These are phyloP conservation scores for Tagetes erecta DNA, from an alignment of 129 eudicot species.

Conservation along the genomic window DNA sequence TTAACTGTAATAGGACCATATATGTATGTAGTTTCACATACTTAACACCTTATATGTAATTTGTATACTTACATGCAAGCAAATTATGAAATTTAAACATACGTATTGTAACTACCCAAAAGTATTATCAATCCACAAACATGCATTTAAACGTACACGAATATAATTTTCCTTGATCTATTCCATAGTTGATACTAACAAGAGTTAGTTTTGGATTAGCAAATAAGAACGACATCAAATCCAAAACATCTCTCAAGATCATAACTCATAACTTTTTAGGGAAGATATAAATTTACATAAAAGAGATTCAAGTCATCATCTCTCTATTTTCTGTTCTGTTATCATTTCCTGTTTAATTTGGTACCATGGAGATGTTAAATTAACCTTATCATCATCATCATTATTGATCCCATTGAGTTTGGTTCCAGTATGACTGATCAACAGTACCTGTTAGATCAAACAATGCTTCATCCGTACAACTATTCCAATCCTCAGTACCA, in stretches of 20 bases:
- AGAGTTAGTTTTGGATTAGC: conserved; percentile 40
- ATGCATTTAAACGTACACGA: not conserved
- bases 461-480: conserved; percentile 47
- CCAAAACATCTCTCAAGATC: conserved; percentile 29
- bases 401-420: conserved; percentile 51
- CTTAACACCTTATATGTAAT: too few species aligned
- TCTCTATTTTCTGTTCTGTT: conserved; percentile 19
- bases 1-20: too few species aligned
- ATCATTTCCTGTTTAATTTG: conserved; percentile 18
- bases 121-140: not conserved
- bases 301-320: conserved; percentile 19
- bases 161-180: not conserved
- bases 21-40: too few species aligned
- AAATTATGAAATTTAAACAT: too few species aligned
- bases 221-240: conserved; percentile 23
- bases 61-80: too few species aligned
- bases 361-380: conserved; percentile 35
- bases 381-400: conserved; percentile 36
- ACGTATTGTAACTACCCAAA: too few species aligned
- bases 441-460: conserved; percentile 60
- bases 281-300: conserved; percentile 37
- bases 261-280: conserved; percentile 13
- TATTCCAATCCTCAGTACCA: conserved; percentile 40
- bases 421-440: conserved; percentile 66
- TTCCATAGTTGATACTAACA: conserved; percentile 9